These are phyloP conservation scores for Saccharomycopsis hybrid DNA, from an alignment of 1,139 yeast genomes.

Conservation along the genomic window DNA sequence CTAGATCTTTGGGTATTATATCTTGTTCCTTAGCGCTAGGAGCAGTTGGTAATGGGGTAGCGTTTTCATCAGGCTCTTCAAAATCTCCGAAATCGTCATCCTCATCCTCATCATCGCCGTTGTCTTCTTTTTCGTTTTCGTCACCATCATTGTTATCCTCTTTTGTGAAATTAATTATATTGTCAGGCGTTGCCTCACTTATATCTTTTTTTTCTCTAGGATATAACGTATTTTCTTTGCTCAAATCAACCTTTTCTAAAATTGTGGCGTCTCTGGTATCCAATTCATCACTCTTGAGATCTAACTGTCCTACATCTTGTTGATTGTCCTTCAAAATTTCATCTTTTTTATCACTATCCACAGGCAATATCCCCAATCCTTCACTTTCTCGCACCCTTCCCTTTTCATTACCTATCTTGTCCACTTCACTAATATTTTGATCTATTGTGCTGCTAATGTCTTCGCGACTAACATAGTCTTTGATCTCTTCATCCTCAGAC, in stretches of 20 bases:
- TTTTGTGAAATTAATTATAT: not conserved
- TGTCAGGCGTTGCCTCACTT: not conserved
- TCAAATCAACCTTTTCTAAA: not conserved
- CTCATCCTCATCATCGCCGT: not conserved
- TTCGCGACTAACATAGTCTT: too few relatives aligned
- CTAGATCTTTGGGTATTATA: not conserved
- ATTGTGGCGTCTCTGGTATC: too few relatives aligned
- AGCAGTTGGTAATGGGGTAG: not conserved
- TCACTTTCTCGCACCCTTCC: too few relatives aligned
- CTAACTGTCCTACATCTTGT: too few relatives aligned
- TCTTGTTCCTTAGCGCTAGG: not conserved
- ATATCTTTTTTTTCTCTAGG: not conserved
- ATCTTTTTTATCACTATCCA: too few relatives aligned
- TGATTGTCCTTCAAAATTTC: too few relatives aligned
- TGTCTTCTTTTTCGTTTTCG: not conserved
- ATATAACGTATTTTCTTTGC: not conserved
- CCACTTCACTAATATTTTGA: too few relatives aligned
- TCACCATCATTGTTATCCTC: not conserved
- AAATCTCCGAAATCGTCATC: conserved; percentile 11
- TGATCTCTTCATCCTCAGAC: not conserved
- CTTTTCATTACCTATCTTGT: too few relatives aligned
- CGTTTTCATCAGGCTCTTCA: not conserved
- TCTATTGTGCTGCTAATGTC: too few relatives aligned
- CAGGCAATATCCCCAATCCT: too few relatives aligned
- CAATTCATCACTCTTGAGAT: too few relatives aligned